Conservation (phyloP, 2,329 filamentous ascomycete genomes). For the Botrytis aclada region DNA sequence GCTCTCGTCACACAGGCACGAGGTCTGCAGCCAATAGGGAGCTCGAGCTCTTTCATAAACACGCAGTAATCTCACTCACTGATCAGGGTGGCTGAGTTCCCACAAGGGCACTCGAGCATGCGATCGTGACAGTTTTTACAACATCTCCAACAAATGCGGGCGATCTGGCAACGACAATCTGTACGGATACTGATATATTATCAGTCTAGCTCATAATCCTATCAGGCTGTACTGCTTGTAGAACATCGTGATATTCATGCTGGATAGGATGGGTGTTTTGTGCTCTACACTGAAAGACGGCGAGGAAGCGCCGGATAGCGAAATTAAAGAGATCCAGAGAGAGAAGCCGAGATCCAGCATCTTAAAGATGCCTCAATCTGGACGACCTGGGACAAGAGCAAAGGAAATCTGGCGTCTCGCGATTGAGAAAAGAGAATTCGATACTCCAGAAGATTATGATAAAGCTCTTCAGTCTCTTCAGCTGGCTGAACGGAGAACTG, state of each 20-base stretch:
- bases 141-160: not conserved
- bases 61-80: not conserved
- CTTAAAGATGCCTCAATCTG: constrained; percentile 32
- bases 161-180: not conserved
- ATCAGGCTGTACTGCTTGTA: not conserved
- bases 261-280: constrained; percentile 32
- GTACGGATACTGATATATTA: not conserved
- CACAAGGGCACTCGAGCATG: constrained; percentile 14
- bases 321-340: constrained; percentile 24
- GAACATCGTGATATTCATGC: not conserved
- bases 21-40: constrained; percentile 14
- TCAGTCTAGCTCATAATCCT: not conserved
- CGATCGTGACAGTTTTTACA: constrained; percentile 3
- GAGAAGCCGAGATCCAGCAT: constrained; percentile 26
- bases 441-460: constrained; percentile 27
- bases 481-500: constrained; percentile 29
- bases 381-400: constrained; percentile 21
- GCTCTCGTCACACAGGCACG: constrained; percentile 13
- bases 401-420: constrained; percentile 23
- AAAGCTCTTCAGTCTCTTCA: constrained; percentile 28
- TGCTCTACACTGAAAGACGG: constrained; percentile 35
- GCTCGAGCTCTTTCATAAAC: constrained; percentile 1
- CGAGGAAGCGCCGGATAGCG: constrained; percentile 30
- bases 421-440: constrained; percentile 24
- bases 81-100: constrained; percentile 17